phyloP scores from a whole-genome alignment of 345 rosid species.

The Hirschfeldia incana region DNA sequence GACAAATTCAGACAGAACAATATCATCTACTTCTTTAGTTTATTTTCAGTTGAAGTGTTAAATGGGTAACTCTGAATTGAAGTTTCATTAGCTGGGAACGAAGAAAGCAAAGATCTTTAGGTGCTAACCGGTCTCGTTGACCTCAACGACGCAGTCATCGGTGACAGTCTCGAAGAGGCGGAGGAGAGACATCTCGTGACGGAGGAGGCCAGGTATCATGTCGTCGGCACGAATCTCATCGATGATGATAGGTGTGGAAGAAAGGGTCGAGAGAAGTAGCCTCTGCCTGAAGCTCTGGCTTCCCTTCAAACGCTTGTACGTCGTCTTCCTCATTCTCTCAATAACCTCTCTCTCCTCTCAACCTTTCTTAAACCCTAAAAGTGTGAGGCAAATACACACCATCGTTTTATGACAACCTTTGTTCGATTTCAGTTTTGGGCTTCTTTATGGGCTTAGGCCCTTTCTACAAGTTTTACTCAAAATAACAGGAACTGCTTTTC shows the following conservation, averaged over 20 bases:
- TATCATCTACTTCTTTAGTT: neutral
- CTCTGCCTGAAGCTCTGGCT: conserved; percentile 75
- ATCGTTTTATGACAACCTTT: neutral
- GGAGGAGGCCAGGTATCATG: conserved; percentile 72
- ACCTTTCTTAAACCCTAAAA: conserved; percentile 33
- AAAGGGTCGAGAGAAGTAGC: conserved; percentile 69
- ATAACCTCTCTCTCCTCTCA: neutral
- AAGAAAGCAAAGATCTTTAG: neutral
- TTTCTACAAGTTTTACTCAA: too few species aligned
- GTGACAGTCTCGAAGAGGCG: conserved; percentile 69
- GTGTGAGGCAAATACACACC: too few species aligned
- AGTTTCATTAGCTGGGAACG: neutral
- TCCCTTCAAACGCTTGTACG: conserved; percentile 68
- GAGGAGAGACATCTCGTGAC: conserved; percentile 75
- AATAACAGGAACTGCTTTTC: too few species aligned
- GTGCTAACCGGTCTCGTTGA: conserved; percentile 73
- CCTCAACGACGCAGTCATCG: conserved; percentile 68
- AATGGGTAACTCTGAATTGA: neutral
- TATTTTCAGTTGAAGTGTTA: neutral
- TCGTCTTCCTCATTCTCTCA: conserved; percentile 56
- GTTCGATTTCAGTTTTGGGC: neutral
- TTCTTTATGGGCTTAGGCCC: neutral
- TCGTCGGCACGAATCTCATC: conserved; percentile 73
- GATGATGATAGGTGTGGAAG: conserved; percentile 56
- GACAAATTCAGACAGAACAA: neutral